These are phyloP conservation scores for Helicocarpus griseus DNA, from an alignment of 2,329 filamentous ascomycete species.

Conservation along the genomic window DNA sequence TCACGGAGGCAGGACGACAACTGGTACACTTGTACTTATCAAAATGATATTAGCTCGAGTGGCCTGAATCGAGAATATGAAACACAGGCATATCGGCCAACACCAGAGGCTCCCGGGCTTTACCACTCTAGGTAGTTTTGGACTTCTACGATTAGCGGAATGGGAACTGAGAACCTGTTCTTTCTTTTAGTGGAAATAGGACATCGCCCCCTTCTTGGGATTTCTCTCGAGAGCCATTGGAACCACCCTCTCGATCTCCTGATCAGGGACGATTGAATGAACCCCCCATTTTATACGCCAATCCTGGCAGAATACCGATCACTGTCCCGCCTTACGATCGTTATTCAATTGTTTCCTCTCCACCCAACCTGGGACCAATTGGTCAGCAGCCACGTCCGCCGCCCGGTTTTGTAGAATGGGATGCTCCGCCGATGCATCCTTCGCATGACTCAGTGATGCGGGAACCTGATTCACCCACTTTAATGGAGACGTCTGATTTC, in stretches of 20 bases:
- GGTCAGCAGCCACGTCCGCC: constrained; percentile 20
- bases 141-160: background rate
- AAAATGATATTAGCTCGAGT: constrained; percentile 7
- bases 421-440: constrained; percentile 20
- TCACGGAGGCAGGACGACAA: background rate
- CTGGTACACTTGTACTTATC: constrained; percentile 7
- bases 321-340: constrained; percentile 20
- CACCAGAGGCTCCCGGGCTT: constrained; percentile 1
- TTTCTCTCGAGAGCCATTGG: constrained; percentile 7
- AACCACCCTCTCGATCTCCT: constrained; percentile 13
- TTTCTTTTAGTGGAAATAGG: constrained; percentile 7
- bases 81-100: constrained; percentile 3
- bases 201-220: constrained; percentile 8
- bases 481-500: constrained; percentile 27
- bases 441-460: constrained; percentile 23
- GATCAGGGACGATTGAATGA: constrained; percentile 23
- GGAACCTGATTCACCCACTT: constrained; percentile 23
- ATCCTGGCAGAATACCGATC: constrained; percentile 17
- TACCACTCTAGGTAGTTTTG: constrained; percentile 7
- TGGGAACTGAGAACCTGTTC: constrained; percentile 2
- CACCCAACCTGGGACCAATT: constrained; percentile 23
- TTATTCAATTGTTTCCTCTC: constrained; percentile 20
- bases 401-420: constrained; percentile 27
- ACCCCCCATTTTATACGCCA: constrained; percentile 19
- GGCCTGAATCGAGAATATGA: constrained; percentile 6